Base-by-base conservation (phyloP, 2,329 filamentous ascomycete genomes). In the Pezicula radicicola region DNA sequence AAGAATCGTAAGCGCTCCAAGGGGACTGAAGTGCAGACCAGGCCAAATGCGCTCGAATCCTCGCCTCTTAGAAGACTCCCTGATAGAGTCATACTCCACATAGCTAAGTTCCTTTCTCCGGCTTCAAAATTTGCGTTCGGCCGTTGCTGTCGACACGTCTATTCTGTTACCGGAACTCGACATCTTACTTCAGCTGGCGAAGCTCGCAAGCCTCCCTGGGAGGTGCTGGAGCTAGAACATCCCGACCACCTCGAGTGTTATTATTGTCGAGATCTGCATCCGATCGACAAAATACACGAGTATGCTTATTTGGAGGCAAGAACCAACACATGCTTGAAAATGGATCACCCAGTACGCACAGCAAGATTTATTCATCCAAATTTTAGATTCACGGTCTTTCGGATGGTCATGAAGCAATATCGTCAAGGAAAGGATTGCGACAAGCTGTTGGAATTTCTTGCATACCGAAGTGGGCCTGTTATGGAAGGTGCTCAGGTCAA, bases 341-440 rank as follows among this genome's bases (percentile, higher is more conserved):
- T 49, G 25, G 43, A 41, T 3, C 21, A 16, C 18, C 41, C 27
- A 16, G 12, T 18, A 13, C 46, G 41, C 15, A 48, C 46, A 4
- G 48, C 40, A 33, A 45, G 19, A 35, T 55, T 36, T 41, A 56
- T 56, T n/a, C 54, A 58, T 36, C 54, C 54, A 27, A 13, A 48
- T 36, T 58, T 58, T 35, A 40, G 50, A 36, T 49, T 53, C 15
- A 51, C 42, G 1, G 28, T 56, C 2, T 58, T 58, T 12, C 51
- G 50, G 18, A 56, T 58, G 51, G 30, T 50, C 16, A 56, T 58
- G 56, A 56, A 54, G 41, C 56, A 45, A 18, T 16, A 55, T 48
- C 54, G 56, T 13, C 54, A 53, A 48, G 50, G 47, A 9, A 46
- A 25, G 16, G 46, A 48, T 21, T 35, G 16, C 6, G 4, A 36